Conservation (phyloP, 2,329 filamentous ascomycete species). For the Cordyceps farinosa region DNA sequence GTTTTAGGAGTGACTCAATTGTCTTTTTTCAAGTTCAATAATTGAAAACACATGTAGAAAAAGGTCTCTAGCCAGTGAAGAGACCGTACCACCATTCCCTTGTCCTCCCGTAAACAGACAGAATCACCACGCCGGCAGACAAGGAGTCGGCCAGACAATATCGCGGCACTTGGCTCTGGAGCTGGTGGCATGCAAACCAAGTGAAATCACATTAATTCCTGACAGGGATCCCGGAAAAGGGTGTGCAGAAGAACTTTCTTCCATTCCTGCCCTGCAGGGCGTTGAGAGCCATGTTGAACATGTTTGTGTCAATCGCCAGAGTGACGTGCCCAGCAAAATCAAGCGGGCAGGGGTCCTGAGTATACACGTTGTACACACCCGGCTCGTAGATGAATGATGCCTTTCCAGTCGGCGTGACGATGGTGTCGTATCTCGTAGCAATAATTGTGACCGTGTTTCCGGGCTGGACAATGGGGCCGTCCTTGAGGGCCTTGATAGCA, state of each 20-base stretch:
- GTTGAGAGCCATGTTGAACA: conserved; percentile 19
- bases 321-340: conserved; percentile 21
- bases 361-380: conserved; percentile 19
- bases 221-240: neutral
- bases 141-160: too few species aligned
- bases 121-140: too few species aligned
- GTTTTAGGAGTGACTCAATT: too few species aligned
- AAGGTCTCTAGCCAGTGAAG: too few species aligned
- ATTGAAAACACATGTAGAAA: too few species aligned
- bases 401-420: conserved; percentile 18
- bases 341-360: conserved; percentile 20
- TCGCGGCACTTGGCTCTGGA: too few species aligned
- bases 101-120: too few species aligned
- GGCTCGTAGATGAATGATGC: conserved; percentile 17
- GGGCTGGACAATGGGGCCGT: conserved; percentile 18
- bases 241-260: conserved; percentile 1
- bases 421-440: conserved; percentile 16
- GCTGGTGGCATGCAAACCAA: too few species aligned
- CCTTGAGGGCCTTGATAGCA: conserved; percentile 18
- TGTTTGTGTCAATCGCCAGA: conserved; percentile 17
- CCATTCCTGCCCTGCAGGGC: conserved; percentile 17
- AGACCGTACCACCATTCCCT: too few species aligned
- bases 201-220: too few species aligned
- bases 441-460: conserved; percentile 21
- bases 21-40: too few species aligned